phyloP scores from a whole-genome alignment of 441 rosid genomes.

The Pelargonium cotyledonis region DNA sequence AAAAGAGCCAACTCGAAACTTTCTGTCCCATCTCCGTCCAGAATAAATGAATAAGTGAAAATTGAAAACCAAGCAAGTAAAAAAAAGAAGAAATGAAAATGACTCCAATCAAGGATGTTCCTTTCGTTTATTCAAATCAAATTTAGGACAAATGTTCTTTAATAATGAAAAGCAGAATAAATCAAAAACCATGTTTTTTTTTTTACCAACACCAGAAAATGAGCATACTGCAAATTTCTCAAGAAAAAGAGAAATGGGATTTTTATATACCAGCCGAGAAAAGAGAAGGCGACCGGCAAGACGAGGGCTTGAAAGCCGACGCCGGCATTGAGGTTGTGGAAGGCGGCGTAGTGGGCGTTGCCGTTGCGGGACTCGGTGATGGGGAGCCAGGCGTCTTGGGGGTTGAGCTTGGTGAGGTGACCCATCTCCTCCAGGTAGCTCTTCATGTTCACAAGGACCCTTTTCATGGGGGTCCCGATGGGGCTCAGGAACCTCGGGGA shows the following conservation, averaged over 20 bases:
- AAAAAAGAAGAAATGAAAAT: slow-evolving; percentile 16
- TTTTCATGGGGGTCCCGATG: slow-evolving; percentile 96
- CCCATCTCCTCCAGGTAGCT: slow-evolving; percentile 90
- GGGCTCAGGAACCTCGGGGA: slow-evolving; percentile 94
- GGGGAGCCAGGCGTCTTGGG: slow-evolving; percentile 98
- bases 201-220: too few relatives aligned
- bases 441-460: slow-evolving; percentile 86
- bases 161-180: slow-evolving; percentile 2
- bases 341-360: slow-evolving; percentile 94
- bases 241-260: too few relatives aligned
- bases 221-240: too few relatives aligned
- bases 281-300: slow-evolving; percentile 89
- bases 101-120: slow-evolving; percentile 20
- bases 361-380: slow-evolving; percentile 94
- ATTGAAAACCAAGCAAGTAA: slow-evolving; percentile 13
- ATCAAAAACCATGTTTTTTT: slow-evolving; percentile 13
- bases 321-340: slow-evolving; percentile 93
- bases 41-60: slow-evolving; percentile 16
- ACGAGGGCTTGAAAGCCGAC: slow-evolving; percentile 92
- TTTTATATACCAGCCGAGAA: too few relatives aligned
- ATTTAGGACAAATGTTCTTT: slow-evolving; percentile 5
- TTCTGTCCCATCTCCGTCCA: slow-evolving; percentile 2
- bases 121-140: slow-evolving; percentile 15
- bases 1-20: slow-evolving; percentile 17
- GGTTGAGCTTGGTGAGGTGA: slow-evolving; percentile 89